Base-by-base conservation (phyloP, 495 filamentous ascomycete species). In the Parathielavia hyrcaniae region DNA sequence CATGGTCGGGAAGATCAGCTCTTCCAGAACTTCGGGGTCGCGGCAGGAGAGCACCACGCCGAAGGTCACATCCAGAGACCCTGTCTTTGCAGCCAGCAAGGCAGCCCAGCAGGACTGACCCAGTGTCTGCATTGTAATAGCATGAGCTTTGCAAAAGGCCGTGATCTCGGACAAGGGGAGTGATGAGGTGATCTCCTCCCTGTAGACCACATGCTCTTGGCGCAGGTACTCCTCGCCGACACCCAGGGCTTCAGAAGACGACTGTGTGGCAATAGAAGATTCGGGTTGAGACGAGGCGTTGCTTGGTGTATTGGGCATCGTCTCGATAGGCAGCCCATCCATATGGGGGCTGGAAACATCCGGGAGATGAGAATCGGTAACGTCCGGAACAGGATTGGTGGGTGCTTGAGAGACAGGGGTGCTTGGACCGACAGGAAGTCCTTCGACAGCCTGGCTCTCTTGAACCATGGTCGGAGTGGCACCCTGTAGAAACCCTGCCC, bases 1-100 rank as follows among this genome's bases (percentile, higher is more conserved):
- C 86, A 90, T 90, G 5, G 84, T 83, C 9, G 88, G 88, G 61
- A 90, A 90, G 62, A 87, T 72, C n/a, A 87, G 65, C 17, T 77
- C 67, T 30, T 81, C 74, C 7, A 82, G 75, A 17, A 75, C 70
- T 22, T 83, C 81, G 5, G 74, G 76, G 55, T 86, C 82, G 30
- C 88, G 75, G 16, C 88, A 87, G 4, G 87, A 86, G 13, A 90
- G 73, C 12, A 90, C 84, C 0, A 83, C 79, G 13, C 88, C 88
- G 59, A 88, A 90, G 0, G 78, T 75, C 14, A 89, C 79, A 53
- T 90, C 88, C 1, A 88, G 73, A 0, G 74, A 77, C 5, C 72
- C 69, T 0, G 76, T 71, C 35, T 76, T 73, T 2, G 76, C 72
- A 8, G 87, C 81, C 0, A 90, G 75, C 4, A 86, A 68, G 10